Evolutionary conservation across 768 basidiomycete species (phyloP), one percentile per base, ranked within the genome.

Genomic region (Lanmaoa rubissima): DNA sequence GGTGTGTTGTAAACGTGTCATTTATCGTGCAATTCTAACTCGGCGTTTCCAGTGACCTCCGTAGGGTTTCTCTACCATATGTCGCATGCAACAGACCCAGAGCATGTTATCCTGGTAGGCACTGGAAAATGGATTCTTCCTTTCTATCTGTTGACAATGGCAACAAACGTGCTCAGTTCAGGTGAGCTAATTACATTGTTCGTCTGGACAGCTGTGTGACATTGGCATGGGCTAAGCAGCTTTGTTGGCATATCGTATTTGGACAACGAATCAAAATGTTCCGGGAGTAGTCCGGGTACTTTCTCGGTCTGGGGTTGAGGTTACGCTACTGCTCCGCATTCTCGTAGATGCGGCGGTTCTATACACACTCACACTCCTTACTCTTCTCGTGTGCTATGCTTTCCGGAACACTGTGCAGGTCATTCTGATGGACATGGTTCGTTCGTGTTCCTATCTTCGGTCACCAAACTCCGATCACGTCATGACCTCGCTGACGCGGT

Each of bases 141-240:
- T 3, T 69, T 69, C 42, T 65, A 60, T 43, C 16, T 55, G 9
- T 44, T 65, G 34, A 64, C 68, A 14, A 50, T 68, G 39, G 44
- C 48, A 3, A 69, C 66, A 3, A 68, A 69, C 34, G 4, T 58
- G 28, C 41, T 68, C n/a, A 51, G 61, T 45, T 68, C 68, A 3
- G 55, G 63, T 64, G 45, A 54, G 63, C 16, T 16, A 16, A 28
- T 26, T 16, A 14, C 7, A 14, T 19, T 48, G 8, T 26, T 32
- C 13, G n/a, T 44, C n/a, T 1, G 2, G 14, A 48, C 5, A 43
- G 17, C 9, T 8, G 17, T 16, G 14, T 54, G 28, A 54, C 40
- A 13, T 42, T 24, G 41, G 7, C 32, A 31, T 31, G 26, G 28
- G 28, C 5, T 28, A 28, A 38, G 34, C 34, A 64, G 62, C 17